Percentiles rank a stretch among this genome's conserved stretches.
These are phyloP conservation scores for Diaporthe destruens DNA, from an alignment of 2,329 filamentous ascomycete species.

Conservation along the genomic window DNA sequence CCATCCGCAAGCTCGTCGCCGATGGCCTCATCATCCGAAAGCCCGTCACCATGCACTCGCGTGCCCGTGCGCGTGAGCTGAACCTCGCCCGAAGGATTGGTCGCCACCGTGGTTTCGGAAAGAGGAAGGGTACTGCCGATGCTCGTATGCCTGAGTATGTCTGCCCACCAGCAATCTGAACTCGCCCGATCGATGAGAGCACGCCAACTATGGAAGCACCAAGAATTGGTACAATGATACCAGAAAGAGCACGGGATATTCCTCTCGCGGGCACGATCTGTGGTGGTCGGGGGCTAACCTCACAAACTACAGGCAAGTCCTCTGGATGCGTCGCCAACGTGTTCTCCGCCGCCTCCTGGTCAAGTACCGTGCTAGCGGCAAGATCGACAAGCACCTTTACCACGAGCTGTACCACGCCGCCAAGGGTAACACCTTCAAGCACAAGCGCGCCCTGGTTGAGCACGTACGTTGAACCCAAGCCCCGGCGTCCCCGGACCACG, in stretches of 20 bases:
- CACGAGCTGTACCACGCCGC: conserved; percentile 99
- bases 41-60: conserved; percentile 99
- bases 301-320: conserved; percentile 79
- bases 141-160: conserved; percentile 98
- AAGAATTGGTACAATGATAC: neutral
- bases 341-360: conserved; percentile 98
- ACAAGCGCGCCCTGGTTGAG: conserved; percentile 99
- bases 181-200: neutral
- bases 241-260: conserved; percentile 31
- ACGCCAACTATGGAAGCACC: conserved; percentile 20
- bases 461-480: conserved; percentile 79
- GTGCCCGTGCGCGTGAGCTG: conserved; percentile 94
- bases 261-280: neutral
- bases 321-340: conserved; percentile 99
- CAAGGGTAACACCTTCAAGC: conserved; percentile 99
- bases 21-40: conserved; percentile 99
- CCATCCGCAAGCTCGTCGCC: conserved; percentile 98
- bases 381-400: conserved; percentile 99
- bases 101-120: conserved; percentile 99
- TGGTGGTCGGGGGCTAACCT: conserved; percentile 43
- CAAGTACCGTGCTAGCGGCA: conserved; percentile 99
- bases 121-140: conserved; percentile 99
- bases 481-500: neutral
- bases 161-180: conserved; percentile 26
- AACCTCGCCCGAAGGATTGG: conserved; percentile 94